Evolutionary conservation across 163 green algal species (phyloP).

Genomic region (Trebouxia gelatinosa): DNA sequence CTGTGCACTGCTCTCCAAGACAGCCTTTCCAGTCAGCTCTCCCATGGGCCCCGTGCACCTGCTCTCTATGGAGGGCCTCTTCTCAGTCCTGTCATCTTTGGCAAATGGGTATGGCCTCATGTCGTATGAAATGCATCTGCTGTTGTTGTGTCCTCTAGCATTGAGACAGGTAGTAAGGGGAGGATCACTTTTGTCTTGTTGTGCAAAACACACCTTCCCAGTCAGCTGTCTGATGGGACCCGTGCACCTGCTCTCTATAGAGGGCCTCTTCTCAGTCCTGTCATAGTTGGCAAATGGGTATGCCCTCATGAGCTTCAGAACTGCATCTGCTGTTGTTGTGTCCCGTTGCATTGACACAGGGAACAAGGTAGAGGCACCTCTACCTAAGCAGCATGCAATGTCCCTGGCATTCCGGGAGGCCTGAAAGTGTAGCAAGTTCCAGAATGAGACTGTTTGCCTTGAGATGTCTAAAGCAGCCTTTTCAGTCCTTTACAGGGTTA

Average conservation of each 20-base stretch:
- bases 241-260: slow-evolving; percentile 82
- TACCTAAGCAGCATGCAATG: no score
- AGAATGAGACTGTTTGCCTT: slow-evolving; percentile 77
- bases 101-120: slow-evolving; percentile 36
- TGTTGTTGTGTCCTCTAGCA: slow-evolving; percentile 88
- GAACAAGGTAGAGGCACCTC: no score
- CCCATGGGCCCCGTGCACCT: slow-evolving; percentile 75
- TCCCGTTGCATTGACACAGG: slow-evolving; percentile 88
- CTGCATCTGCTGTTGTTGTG: no score
- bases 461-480: slow-evolving; percentile 84
- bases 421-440: no score
- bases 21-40: slow-evolving; percentile 80
- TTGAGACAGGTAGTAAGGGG: slow-evolving; percentile 89
- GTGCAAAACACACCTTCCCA: slow-evolving; percentile 85
- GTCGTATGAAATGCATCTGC: no score
- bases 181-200: slow-evolving; percentile 76
- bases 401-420: no score
- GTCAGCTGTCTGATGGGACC: slow-evolving; percentile 67
- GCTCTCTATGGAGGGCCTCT: slow-evolving; percentile 84
- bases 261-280: slow-evolving; percentile 89
- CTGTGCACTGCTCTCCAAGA: slow-evolving; percentile 77
- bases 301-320: no score
- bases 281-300: slow-evolving; percentile 47
- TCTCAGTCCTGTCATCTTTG: slow-evolving; percentile 77
- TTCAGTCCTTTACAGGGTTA: no score